phyloP scores from a whole-genome alignment of 1,139 yeast genomes.

The Candida smagusa region DNA sequence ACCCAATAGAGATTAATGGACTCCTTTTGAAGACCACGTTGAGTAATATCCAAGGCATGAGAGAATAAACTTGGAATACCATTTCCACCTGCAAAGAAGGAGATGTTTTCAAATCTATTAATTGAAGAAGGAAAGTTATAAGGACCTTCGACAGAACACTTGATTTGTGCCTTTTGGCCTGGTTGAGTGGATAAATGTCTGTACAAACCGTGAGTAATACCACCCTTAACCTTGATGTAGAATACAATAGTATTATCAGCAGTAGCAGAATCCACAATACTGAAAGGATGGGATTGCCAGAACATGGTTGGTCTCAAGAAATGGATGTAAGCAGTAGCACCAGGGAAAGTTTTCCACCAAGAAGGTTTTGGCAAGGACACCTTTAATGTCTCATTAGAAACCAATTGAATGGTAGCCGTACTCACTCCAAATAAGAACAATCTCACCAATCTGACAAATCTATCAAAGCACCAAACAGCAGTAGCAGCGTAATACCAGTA shows the following conservation, averaged over 20 bases:
- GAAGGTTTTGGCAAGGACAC: constrained; percentile 33
- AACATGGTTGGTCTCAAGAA: constrained; percentile 40
- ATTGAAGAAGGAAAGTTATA: constrained; percentile 32
- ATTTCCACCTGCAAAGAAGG: constrained; percentile 66
- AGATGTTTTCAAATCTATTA: constrained; percentile 49
- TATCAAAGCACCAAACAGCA: constrained; percentile 65
- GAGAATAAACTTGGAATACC: constrained; percentile 60
- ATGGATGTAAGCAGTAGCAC: constrained; percentile 38
- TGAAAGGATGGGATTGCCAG: constrained; percentile 61
- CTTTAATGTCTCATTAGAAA: constrained; percentile 45
- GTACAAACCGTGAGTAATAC: constrained; percentile 33
- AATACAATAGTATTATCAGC: constrained; percentile 27
- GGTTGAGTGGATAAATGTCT: constrained; percentile 46
- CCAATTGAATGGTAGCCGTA: constrained; percentile 46
- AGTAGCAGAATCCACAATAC: constrained; percentile 38
- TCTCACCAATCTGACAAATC: constrained; percentile 50
- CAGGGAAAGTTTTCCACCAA: constrained; percentile 40
- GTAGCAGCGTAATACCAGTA: constrained; percentile 50
- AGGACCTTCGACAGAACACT: constrained; percentile 41
- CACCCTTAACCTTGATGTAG: constrained; percentile 39
- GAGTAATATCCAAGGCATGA: constrained; percentile 28
- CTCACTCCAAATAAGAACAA: constrained; percentile 47
- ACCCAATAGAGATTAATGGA: constrained; percentile 45
- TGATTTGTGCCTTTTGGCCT: constrained; percentile 33
- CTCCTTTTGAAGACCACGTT: constrained; percentile 5